phyloP scores from a whole-genome alignment of 305 asterid species.

The Fraxinus baroniana region DNA sequence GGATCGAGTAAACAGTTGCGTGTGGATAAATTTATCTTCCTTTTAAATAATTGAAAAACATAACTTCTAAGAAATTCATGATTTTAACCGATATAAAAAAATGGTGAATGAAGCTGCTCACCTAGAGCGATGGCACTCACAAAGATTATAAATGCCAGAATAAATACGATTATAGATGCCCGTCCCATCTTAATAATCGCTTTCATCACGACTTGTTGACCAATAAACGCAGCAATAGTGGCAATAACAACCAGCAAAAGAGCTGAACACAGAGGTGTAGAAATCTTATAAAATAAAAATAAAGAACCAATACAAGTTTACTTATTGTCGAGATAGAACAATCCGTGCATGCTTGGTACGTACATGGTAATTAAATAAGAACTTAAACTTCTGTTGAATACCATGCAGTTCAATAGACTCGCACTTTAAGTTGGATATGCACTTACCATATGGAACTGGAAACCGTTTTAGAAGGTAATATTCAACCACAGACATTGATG shows the following conservation, averaged over 20 bases:
- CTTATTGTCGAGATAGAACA: not conserved
- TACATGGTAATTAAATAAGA: too few relatives aligned
- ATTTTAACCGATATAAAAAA: too few relatives aligned
- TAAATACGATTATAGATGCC: slow-evolving; percentile 84
- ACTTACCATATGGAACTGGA: not conserved
- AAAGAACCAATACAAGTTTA: not conserved
- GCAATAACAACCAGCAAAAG: slow-evolving; percentile 64
- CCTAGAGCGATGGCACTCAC: slow-evolving; percentile 87
- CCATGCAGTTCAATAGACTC: not conserved
- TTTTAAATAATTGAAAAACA: not conserved
- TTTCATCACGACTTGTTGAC: slow-evolving; percentile 78
- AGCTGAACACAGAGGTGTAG: slow-evolving; percentile 42
- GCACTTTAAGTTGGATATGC: not conserved
- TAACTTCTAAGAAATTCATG: not conserved
- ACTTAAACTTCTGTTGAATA: not conserved
- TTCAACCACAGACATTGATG: not conserved
- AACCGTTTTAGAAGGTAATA: not conserved
- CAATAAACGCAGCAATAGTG: slow-evolving; percentile 68
- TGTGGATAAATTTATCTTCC: not conserved
- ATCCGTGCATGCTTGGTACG: too few relatives aligned
- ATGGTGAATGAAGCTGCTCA: slow-evolving; percentile 15
- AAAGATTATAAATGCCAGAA: slow-evolving; percentile 79
- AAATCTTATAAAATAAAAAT: not conserved
- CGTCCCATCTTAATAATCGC: slow-evolving; percentile 64
- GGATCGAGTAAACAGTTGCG: not conserved